These are phyloP conservation scores for Harrya chromipes DNA, from an alignment of 768 basidiomycete genomes.

Conservation along the genomic window DNA sequence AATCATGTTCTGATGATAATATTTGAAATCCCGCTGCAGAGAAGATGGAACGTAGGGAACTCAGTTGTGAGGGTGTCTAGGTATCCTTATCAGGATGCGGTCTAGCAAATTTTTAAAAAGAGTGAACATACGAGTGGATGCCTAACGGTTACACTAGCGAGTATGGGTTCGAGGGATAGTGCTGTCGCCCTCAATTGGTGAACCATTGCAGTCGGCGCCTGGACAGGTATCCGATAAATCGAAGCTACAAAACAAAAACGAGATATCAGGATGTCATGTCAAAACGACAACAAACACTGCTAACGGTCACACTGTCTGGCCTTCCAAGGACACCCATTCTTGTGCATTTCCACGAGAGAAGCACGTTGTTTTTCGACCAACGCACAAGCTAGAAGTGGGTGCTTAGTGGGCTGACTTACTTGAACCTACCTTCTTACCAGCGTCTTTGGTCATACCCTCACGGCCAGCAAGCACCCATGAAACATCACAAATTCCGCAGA, in stretches of 20 bases:
- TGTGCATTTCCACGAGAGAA: constrained; percentile 68
- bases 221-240: constrained; percentile 72
- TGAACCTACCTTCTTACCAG: constrained; percentile 55
- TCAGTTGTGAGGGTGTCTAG: constrained; percentile 59
- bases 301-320: constrained; percentile 75
- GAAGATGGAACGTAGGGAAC: constrained; percentile 49
- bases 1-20: constrained; percentile 27
- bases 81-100: constrained; percentile 7
- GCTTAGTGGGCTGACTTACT: constrained; percentile 12
- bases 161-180: constrained; percentile 44
- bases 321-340: constrained; percentile 84
- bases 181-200: constrained; percentile 60
- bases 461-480: constrained; percentile 74
- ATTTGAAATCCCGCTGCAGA: constrained; percentile 27
- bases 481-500: constrained; percentile 66
- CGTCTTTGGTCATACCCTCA: constrained; percentile 72
- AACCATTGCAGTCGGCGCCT: constrained; percentile 60
- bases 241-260: constrained; percentile 39
- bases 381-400: constrained; percentile 48
- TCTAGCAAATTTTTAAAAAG: neutral
- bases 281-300: constrained; percentile 18
- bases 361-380: constrained; percentile 71
- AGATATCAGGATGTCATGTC: constrained; percentile 1
- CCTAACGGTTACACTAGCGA: constrained; percentile 55
- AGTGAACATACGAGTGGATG: constrained; percentile 64